Conservation (phyloP, 1,284 basidiomycete genomes). For the Apiotrichum gracile region DNA sequence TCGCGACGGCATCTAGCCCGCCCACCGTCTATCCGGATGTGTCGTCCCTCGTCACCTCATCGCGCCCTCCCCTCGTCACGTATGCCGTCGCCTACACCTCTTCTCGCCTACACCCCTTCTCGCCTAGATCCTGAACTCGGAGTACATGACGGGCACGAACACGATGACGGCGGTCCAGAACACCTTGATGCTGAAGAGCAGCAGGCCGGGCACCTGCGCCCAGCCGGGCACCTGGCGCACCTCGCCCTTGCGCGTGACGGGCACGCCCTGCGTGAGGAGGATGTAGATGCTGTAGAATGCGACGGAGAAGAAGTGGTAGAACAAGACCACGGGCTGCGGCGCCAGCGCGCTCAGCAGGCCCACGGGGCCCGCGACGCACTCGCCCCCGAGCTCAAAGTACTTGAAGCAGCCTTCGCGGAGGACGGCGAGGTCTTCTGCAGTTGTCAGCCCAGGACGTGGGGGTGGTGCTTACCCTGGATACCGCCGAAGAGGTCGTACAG, state of each 20-base stretch:
- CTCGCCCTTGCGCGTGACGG: conserved; percentile 3
- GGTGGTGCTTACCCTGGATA: conserved; percentile 53
- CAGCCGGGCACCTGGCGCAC: conserved; percentile 46
- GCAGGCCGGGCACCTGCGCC: conserved; percentile 58
- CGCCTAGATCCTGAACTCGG: conserved; percentile 56
- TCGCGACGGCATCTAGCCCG: no score
- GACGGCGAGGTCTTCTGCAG: conserved; percentile 57
- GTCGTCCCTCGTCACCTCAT: no score
- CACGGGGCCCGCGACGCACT: conserved; percentile 83
- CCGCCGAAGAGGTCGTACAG: conserved; percentile 82
- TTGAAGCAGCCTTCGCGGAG: conserved; percentile 92
- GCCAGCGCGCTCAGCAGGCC: conserved; percentile 67
- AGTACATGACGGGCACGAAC: conserved; percentile 77
- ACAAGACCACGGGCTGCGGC: conserved; percentile 70
- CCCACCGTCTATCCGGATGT: no score
- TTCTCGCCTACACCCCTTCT: no score
- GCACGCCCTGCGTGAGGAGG: conserved; percentile 66
- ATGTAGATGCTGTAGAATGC: conserved; percentile 88
- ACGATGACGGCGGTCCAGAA: conserved; percentile 84
- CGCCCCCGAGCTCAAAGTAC: conserved; percentile 91
- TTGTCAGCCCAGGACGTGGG: background rate
- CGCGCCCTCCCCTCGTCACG: no score
- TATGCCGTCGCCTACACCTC: no score
- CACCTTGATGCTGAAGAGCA: conserved; percentile 56
- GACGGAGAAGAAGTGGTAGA: conserved; percentile 90